Conservation (phyloP, 305 asterid species). For the Solanum chacoense region DNA sequence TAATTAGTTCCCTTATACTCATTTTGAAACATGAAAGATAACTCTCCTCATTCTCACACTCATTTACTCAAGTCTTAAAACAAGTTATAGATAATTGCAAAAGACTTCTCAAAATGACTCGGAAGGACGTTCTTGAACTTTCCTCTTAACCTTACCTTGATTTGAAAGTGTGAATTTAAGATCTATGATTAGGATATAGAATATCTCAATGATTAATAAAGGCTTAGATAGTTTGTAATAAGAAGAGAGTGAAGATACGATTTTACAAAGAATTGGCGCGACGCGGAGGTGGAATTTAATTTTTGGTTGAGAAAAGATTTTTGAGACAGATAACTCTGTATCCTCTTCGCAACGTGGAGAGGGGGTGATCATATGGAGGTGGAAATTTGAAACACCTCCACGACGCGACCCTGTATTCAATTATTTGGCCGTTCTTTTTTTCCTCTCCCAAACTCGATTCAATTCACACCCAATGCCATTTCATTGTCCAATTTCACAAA, state of each 20-base stretch:
- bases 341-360: background rate
- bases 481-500: background rate
- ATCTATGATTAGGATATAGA: background rate
- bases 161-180: background rate
- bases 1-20: background rate
- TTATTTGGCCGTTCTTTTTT: background rate
- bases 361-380: background rate
- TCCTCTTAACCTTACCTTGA: background rate
- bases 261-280: background rate
- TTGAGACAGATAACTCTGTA: background rate
- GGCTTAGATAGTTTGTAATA: background rate
- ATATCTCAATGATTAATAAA: background rate
- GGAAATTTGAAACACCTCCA: background rate
- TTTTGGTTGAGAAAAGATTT: background rate
- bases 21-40: background rate
- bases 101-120: background rate
- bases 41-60: background rate
- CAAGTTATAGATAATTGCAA: no score
- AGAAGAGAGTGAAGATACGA: no score
- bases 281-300: background rate
- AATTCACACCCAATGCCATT: background rate
- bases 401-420: fast-evolving
- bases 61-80: background rate
- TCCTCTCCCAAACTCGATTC: background rate
- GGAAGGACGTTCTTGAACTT: background rate